These are phyloP conservation scores for Cynara cardunculus DNA, from an alignment of 129 eudicot species.

Conservation along the genomic window DNA sequence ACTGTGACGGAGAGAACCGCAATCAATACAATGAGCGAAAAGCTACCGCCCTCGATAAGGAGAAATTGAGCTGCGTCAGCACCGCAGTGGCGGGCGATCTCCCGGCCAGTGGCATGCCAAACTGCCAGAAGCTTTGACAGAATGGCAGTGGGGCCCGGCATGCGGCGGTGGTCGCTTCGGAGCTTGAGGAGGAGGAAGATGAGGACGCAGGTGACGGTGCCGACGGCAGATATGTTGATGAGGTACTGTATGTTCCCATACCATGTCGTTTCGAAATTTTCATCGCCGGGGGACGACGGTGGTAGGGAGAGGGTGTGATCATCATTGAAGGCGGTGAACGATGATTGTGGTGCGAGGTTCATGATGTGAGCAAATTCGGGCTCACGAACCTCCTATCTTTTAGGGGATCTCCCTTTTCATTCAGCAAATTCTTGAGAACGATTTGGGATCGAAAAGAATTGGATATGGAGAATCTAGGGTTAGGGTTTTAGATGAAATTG, in stretches of 20 bases:
- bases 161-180: slow-evolving; percentile 87
- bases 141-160: slow-evolving; percentile 88
- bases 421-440: neutral
- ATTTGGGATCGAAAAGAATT: neutral
- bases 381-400: slow-evolving; percentile 17
- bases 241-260: slow-evolving; percentile 97
- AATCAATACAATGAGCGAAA: slow-evolving; percentile 45
- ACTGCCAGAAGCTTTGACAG: slow-evolving; percentile 79
- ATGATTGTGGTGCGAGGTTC: slow-evolving; percentile 33
- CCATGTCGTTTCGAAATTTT: slow-evolving; percentile 55
- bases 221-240: slow-evolving; percentile 75
- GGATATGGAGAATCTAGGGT: slow-evolving; percentile 12
- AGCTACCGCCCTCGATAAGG: slow-evolving; percentile 91
- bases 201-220: slow-evolving; percentile 75
- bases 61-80: slow-evolving; percentile 96
- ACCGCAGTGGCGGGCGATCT: slow-evolving; percentile 91
- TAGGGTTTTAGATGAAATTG: slow-evolving; percentile 31
- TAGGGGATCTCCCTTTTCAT: slow-evolving; percentile 2
- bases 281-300: slow-evolving; percentile 35
- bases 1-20: slow-evolving; percentile 40
- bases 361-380: slow-evolving; percentile 32
- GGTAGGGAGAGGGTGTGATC: slow-evolving; percentile 26
- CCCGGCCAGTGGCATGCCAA: slow-evolving; percentile 92
- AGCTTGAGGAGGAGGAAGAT: slow-evolving; percentile 86
- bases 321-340: slow-evolving; percentile 14